phyloP scores from a whole-genome alignment of 331 rosid genomes.

The Stylosanthes scabra region DNA sequence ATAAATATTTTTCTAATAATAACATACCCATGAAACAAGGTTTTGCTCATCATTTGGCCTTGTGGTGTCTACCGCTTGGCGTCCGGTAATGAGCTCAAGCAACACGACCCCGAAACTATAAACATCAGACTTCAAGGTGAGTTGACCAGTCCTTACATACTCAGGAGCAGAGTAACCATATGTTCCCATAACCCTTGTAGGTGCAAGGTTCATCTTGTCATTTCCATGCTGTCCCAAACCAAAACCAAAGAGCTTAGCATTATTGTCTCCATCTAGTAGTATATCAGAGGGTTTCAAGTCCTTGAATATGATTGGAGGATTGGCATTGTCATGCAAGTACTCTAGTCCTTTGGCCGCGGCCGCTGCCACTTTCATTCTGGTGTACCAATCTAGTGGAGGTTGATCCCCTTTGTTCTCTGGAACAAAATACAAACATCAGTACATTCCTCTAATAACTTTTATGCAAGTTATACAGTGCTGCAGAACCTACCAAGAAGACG shows the following conservation, averaged over 20 bases:
- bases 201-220: constrained; percentile 54
- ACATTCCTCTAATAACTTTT: neutral
- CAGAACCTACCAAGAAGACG: constrained; percentile 66
- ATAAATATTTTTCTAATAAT: too few species aligned
- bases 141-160: constrained; percentile 58
- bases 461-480: neutral
- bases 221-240: constrained; percentile 59
- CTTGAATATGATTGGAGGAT: constrained; percentile 70
- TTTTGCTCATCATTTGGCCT: constrained; percentile 82
- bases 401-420: constrained; percentile 48
- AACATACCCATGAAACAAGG: constrained; percentile 86
- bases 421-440: neutral
- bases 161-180: constrained; percentile 94
- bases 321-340: constrained; percentile 75
- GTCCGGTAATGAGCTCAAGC: constrained; percentile 87
- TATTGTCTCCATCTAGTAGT: constrained; percentile 55
- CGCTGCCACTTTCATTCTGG: constrained; percentile 73
- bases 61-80: constrained; percentile 83
- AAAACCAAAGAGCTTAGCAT: constrained; percentile 69
- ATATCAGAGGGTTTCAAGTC: constrained; percentile 76
- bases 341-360: constrained; percentile 76
- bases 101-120: constrained; percentile 88
- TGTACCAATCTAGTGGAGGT: constrained; percentile 67
- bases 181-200: constrained; percentile 84
- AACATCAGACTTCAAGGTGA: constrained; percentile 74